These are phyloP conservation scores for Atkinsonella hypoxylon DNA, from an alignment of 2,329 filamentous ascomycete species.

Conservation along the genomic window DNA sequence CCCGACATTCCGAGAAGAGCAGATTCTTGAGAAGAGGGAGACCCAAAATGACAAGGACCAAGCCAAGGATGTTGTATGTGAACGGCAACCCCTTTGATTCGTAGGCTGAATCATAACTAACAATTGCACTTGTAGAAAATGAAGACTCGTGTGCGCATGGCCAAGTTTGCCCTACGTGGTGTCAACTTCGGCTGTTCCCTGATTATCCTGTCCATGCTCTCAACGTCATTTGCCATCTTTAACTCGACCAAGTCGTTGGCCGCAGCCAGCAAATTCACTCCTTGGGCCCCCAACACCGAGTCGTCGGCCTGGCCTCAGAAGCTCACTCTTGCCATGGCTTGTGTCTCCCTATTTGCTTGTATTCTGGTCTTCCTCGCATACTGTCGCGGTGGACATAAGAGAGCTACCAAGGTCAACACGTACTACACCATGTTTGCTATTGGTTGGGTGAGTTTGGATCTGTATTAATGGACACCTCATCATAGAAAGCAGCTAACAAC, in stretches of 20 bases:
- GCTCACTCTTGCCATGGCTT: constrained; percentile 65
- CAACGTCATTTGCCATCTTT: constrained; percentile 84
- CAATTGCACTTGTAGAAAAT: constrained; percentile 53
- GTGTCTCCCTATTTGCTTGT: constrained; percentile 68
- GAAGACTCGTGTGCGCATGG: constrained; percentile 81
- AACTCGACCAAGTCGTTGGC: constrained; percentile 70
- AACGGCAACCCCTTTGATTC: too few relatives aligned
- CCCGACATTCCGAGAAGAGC: constrained; percentile 84
- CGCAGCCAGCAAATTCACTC: constrained; percentile 63
- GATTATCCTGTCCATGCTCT: constrained; percentile 84
- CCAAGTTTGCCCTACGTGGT: constrained; percentile 87
- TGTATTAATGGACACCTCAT: too few relatives aligned
- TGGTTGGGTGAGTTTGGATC: constrained; percentile 43
- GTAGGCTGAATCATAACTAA: constrained; percentile 3
- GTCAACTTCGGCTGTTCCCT: constrained; percentile 96
- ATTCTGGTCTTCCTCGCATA: constrained; percentile 75
- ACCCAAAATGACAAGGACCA: constrained; percentile 74
- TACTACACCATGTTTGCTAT: constrained; percentile 95
- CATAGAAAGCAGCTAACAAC: too few relatives aligned
- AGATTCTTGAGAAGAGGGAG: constrained; percentile 76
- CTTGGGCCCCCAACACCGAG: constrained; percentile 72
- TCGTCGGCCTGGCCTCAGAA: constrained; percentile 69
- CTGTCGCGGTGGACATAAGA: constrained; percentile 73
- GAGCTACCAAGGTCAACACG: constrained; percentile 83
- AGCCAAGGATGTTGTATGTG: constrained; percentile 71